phyloP scores from a whole-genome alignment of 2,329 filamentous ascomycete species.

The Arthrobotrys iridis region DNA sequence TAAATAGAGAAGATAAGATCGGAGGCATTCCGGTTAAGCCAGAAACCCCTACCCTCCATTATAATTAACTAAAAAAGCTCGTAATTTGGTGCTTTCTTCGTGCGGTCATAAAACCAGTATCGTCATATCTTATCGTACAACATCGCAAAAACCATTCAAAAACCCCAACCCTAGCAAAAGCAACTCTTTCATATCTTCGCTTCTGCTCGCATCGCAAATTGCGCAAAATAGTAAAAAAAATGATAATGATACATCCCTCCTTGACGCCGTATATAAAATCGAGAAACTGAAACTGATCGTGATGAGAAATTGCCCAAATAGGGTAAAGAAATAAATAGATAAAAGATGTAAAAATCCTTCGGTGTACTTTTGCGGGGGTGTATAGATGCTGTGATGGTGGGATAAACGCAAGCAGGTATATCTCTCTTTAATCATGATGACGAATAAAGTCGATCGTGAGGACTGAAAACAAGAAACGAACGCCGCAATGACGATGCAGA shows the following conservation, averaged over 20 bases:
- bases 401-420: slow-evolving; percentile 28
- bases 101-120: neutral
- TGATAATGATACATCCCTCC: neutral
- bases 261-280: slow-evolving; percentile 30
- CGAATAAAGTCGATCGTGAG: slow-evolving; percentile 46
- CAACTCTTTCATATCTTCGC: neutral
- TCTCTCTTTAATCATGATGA: slow-evolving; percentile 46
- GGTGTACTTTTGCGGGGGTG: neutral
- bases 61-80: too few relatives aligned
- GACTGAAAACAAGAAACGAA: slow-evolving; percentile 45
- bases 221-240: neutral
- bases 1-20: neutral
- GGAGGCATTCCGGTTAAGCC: neutral
- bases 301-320: neutral
- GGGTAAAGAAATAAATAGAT: neutral
- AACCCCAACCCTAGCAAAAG: neutral
- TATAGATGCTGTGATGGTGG: slow-evolving; percentile 24
- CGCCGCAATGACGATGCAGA: slow-evolving; percentile 14
- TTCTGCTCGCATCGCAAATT: neutral
- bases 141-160: neutral
- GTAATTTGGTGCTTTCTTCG: neutral
- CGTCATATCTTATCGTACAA: slow-evolving; percentile 37
- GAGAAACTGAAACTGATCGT: neutral
- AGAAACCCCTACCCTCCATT: neutral
- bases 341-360: neutral